Evolutionary conservation across 192 early-diverging fungal species (phyloP), one percentile per base, ranked within the genome.

Genomic region (Coemansia sp.): DNA sequence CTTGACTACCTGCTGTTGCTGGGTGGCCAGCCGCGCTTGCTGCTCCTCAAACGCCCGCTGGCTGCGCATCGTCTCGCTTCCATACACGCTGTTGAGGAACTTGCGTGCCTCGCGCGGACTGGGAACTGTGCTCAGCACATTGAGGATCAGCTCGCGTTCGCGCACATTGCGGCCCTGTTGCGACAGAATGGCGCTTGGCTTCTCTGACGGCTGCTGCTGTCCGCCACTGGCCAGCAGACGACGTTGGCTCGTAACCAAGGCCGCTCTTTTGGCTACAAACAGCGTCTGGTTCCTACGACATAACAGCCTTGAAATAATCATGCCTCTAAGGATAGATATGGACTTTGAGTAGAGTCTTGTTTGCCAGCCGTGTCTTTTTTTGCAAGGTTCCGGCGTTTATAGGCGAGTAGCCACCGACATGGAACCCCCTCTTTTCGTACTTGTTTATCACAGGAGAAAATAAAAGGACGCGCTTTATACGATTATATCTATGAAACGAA

Each of bases 71-170:
- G 78, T 81, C 67, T 81, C 78, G 23, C 51, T 72, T 20, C 68
- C 76, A 26, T 68, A 72, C 45, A 83, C 73, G 46, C 71, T 76
- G 62, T 73, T 76, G 15, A 84, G 53, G 23, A 84, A 84, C 63
- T 76, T 76, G 68, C 77, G 82, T 9, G 82, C 77, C 63, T 84
- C 82, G 33, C 77, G 77, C 0, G 69, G 82, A 49, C 82, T 84
- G 2, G 82, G 82, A 10, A 79, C 73, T 2, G 77, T 72, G 71
- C 77, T 79, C 0, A 84, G 65, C 18, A 84, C 82, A 56, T 57
- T 79, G 44, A 84, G 68, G 34, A 84, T 84, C 55, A 84, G 71
- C 34, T 84, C 82, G 10, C 82, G 76, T 59, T 75, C 67, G 53
- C 77, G 73, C 11, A 26, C 9, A 26, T 53, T 53, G 10, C 51